phyloP scores from a whole-genome alignment of 2,329 filamentous ascomycete genomes.

The Lachnellula hyalina region DNA sequence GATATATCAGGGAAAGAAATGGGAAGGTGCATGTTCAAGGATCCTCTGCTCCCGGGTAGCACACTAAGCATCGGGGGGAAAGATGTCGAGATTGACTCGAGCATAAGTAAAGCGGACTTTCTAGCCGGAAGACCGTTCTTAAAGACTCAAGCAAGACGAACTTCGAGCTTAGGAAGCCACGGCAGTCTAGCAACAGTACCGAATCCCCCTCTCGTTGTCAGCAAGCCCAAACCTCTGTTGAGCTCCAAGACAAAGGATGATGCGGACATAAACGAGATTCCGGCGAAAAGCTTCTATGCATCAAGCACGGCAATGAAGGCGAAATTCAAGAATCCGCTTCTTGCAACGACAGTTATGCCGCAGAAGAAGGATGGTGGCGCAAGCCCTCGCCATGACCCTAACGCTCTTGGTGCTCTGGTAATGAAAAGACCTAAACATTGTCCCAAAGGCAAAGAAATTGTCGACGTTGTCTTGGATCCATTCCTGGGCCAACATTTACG shows the following conservation, averaged over 20 bases:
- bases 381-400: constrained; percentile 60
- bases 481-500: constrained; percentile 56
- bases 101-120: constrained; percentile 56
- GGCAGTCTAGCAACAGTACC: constrained; percentile 4
- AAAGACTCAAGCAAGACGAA: constrained; percentile 18
- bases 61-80: constrained; percentile 59
- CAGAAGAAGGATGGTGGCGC: constrained; percentile 43
- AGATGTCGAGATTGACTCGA: constrained; percentile 61
- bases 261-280: constrained; percentile 28
- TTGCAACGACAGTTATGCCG: constrained; percentile 45
- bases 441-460: constrained; percentile 58
- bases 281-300: constrained; percentile 36
- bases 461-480: constrained; percentile 70
- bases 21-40: constrained; percentile 50
- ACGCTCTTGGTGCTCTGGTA: constrained; percentile 53
- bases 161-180: constrained; percentile 8
- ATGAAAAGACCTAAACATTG: constrained; percentile 56
- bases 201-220: constrained; percentile 9
- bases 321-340: constrained; percentile 57
- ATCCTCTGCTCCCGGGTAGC: constrained; percentile 54
- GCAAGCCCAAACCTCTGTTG: background rate
- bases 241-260: constrained; percentile 11
- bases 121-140: constrained; percentile 44
- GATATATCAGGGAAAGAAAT: constrained; percentile 60
- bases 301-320: constrained; percentile 36